phyloP scores from a whole-genome alignment of 1,139 yeast species.

The Spathaspora sp. region DNA sequence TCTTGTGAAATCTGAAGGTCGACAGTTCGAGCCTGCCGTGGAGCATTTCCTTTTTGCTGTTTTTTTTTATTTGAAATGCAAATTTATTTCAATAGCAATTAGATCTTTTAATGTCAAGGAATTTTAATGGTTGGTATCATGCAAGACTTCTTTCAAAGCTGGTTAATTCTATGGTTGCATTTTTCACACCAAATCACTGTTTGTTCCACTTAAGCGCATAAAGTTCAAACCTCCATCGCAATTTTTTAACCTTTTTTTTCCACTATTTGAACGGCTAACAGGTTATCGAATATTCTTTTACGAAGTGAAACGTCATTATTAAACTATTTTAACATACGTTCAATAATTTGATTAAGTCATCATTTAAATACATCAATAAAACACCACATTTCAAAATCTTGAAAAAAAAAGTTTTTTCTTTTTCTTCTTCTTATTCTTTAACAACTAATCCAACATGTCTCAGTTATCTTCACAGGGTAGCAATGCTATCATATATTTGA shows the following conservation, averaged over 20 bases:
- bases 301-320: neutral
- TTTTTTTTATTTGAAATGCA: constrained; percentile 4
- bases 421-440: neutral
- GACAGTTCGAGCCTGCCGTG: constrained; percentile 58
- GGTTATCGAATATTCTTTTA: too few species aligned
- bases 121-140: too few species aligned
- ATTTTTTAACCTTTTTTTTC: neutral
- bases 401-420: neutral
- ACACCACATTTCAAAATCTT: neutral
- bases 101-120: too few species aligned
- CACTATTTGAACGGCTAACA: neutral
- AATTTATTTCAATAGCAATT: neutral
- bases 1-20: constrained; percentile 42
- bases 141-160: too few species aligned
- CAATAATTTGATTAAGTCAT: too few species aligned
- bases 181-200: neutral
- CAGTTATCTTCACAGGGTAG: constrained; percentile 42
- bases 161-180: neutral
- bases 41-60: constrained; percentile 35
- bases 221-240: neutral
- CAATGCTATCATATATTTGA: constrained; percentile 75
- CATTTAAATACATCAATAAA: neutral
- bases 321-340: neutral
- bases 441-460: constrained; percentile 20
- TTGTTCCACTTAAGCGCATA: neutral